A percentile compares a stretch with the other conserved stretches of the same genome.
phyloP scores from a whole-genome alignment of 2,329 filamentous ascomycete genomes.

The Colletotrichum eremochloae region DNA sequence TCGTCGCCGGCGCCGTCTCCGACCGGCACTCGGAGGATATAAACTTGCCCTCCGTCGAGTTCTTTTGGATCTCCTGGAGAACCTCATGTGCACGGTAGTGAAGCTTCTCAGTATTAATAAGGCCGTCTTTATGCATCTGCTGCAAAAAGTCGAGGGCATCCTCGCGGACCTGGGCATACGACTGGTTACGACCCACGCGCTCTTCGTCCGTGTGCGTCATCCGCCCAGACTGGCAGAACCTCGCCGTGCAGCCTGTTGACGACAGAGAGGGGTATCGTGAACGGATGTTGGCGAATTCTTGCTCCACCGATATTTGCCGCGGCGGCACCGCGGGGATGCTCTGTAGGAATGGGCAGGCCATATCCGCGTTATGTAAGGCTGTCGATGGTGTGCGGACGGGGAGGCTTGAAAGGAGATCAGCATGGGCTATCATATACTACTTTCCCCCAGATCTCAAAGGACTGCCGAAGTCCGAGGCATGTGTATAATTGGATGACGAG shows the following conservation, averaged over 20 bases:
- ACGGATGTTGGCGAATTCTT: conserved; percentile 40
- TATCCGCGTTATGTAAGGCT: conserved; percentile 6
- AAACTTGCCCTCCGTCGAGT: conserved; percentile 34
- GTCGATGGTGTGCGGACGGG: not conserved
- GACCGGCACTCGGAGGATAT: conserved; percentile 20
- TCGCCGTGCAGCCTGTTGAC: conserved; percentile 35
- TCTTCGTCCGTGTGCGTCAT: conserved; percentile 41
- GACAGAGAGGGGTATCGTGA: conserved; percentile 32
- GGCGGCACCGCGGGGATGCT: conserved; percentile 32
- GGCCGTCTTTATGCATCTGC: conserved; percentile 36
- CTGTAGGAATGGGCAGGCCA: conserved; percentile 40
- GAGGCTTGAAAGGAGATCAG: conserved; percentile 4
- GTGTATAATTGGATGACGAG: not conserved
- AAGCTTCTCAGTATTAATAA: conserved; percentile 30
- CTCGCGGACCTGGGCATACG: conserved; percentile 39
- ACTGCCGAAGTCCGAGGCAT: not conserved
- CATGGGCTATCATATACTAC: conserved; percentile 3
- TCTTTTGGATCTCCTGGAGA: conserved; percentile 39
- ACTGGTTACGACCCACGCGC: conserved; percentile 37
- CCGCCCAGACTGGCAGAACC: conserved; percentile 37
- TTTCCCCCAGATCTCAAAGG: conserved; percentile 6
- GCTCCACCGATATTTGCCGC: conserved; percentile 28
- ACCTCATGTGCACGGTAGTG: conserved; percentile 34
- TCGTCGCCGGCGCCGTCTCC: conserved; percentile 12
- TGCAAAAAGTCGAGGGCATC: conserved; percentile 38